phyloP scores from a whole-genome alignment of 768 basidiomycete genomes.

The Chlorophyllum brunneum region DNA sequence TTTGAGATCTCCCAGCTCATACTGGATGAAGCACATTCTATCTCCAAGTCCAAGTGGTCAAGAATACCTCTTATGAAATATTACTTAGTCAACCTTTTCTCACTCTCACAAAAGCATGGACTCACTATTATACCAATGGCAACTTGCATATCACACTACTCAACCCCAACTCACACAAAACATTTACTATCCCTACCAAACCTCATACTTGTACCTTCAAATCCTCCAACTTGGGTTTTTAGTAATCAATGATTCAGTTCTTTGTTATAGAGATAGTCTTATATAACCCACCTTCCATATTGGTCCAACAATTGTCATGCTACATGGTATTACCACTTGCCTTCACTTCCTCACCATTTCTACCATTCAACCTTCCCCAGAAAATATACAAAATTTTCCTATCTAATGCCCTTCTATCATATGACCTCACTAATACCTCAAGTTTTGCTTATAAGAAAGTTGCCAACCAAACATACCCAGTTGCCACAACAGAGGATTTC shows the following conservation, averaged over 20 bases:
- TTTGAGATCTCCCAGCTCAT: constrained; percentile 14
- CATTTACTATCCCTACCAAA: constrained; percentile 13
- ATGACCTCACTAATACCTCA: background rate
- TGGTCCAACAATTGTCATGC: background rate
- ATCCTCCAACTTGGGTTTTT: constrained; percentile 5
- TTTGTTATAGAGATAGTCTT: constrained; percentile 8
- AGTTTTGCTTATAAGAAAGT: constrained; percentile 28
- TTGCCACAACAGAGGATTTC: constrained; percentile 30
- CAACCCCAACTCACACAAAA: constrained; percentile 15
- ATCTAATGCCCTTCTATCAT: background rate
- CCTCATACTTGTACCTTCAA: background rate
- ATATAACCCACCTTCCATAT: background rate
- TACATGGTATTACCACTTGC: background rate
- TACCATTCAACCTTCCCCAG: background rate
- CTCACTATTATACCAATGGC: constrained; percentile 10
- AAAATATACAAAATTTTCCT: background rate
- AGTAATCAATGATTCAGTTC: constrained; percentile 11
- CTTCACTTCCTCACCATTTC: background rate
- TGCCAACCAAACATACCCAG: too few relatives aligned
- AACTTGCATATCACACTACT: constrained; percentile 7
- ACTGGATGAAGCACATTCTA: constrained; percentile 17
- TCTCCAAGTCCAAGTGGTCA: constrained; percentile 20
- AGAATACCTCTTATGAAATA: constrained; percentile 19
- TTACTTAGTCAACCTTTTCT: constrained; percentile 21
- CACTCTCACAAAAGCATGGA: constrained; percentile 10